A percentile compares a stretch with the other conserved stretches of the same genome.
Evolutionary conservation across 768 basidiomycete genomes (phyloP).

Genomic region (Pulveroboletus sp.): DNA sequence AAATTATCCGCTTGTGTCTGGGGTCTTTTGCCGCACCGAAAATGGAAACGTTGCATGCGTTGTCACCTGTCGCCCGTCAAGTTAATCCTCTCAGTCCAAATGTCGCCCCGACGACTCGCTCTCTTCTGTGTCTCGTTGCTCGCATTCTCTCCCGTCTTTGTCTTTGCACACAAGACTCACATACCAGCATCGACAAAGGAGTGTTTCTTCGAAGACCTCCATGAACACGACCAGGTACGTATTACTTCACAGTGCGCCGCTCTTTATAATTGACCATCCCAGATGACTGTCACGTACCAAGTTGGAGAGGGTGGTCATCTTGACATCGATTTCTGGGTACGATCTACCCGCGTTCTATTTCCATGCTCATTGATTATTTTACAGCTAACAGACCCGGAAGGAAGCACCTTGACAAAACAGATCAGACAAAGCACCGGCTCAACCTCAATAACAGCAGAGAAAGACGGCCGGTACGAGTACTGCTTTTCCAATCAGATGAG

Average conservation of each 20-base stretch:
- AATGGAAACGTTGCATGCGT: constrained; percentile 4
- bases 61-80: neutral
- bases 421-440: constrained; percentile 87
- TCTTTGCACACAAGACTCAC: constrained; percentile 65
- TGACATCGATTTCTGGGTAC: constrained; percentile 96
- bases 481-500: constrained; percentile 99
- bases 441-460: constrained; percentile 78
- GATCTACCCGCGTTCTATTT: constrained; percentile 11
- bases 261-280: neutral
- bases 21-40: constrained; percentile 18
- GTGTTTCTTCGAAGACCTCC: constrained; percentile 95
- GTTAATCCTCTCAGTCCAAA: constrained; percentile 10
- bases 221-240: constrained; percentile 80
- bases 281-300: constrained; percentile 99
- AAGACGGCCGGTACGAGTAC: constrained; percentile 86
- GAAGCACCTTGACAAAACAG: constrained; percentile 66
- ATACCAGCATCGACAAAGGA: constrained; percentile 79
- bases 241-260: neutral
- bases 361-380: constrained; percentile 7
- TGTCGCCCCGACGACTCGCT: constrained; percentile 38
- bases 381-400: constrained; percentile 79
- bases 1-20: constrained; percentile 17
- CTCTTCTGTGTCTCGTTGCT: constrained; percentile 40
- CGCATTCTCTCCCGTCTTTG: constrained; percentile 31
- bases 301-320: constrained; percentile 95